Evolutionary conservation across 176 grass and related monocot species (phyloP), one percentile per base, ranked within the genome.

Genomic region (Chrysopogon serrulatus): DNA sequence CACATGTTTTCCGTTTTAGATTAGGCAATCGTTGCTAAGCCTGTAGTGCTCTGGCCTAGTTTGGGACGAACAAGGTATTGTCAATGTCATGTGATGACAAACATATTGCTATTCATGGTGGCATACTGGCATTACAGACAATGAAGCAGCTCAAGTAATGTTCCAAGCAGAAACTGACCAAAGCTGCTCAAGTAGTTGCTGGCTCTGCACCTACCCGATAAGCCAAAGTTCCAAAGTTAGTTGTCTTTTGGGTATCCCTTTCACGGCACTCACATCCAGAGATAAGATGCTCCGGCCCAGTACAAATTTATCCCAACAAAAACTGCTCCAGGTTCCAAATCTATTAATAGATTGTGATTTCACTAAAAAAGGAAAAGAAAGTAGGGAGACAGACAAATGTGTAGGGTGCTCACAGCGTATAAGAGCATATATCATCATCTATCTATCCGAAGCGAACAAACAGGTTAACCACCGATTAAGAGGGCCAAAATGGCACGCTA

Each of bases 231-330:
- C 9, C 23, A 10, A 49, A 30, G 27, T 28, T 49, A 23, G 21
- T 27, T 69, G 21, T 24, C 10, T 10, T 1, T 45, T 42, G 18
- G 60, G 65, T 34, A 34, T 34, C 61, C 41, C 10, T 80, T 80
- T 51, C 30, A 51, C 36, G 63, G 42, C 74, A 54, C 80, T 34
- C 4, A 33, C 24, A 32, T 68, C 37, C 36, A 31, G 65, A 54
- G 77, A 48, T 19, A 83, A 44, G 56, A 79, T 79, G 54, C n/a
- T n/a, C 19, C 53, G 4, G 71, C 37, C 10, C 33, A 81, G 31
- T 66, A 76, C 61, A 27, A 60, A 19, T 76, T 39, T 89, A 80
- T 56, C 31, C 60, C 39, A 49, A 70, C n/a, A 77, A 47, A 80
- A 69, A 36, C 17, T 30, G 51, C 11, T 78, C 24, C 54, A 21